Percentiles rank a stretch among this genome's conserved stretches.
Conservation (phyloP, 208 protist genomes). For the Paratrypanosoma confusum region DNA sequence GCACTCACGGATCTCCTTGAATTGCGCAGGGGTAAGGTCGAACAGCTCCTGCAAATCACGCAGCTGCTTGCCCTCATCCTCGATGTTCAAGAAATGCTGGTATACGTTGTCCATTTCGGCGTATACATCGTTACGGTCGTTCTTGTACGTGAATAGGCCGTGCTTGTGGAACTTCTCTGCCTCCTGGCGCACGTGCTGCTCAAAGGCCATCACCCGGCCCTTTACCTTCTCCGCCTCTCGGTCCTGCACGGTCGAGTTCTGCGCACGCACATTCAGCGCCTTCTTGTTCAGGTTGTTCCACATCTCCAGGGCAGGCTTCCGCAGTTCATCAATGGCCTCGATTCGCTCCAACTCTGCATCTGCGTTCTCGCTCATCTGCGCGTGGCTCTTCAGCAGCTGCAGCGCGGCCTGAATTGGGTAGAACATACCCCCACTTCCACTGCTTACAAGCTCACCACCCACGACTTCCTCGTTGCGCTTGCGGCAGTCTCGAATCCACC, state of each 20-base stretch:
- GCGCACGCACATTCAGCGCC: constrained; percentile 87
- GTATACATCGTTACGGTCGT: constrained; percentile 70
- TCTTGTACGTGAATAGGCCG: constrained; percentile 77
- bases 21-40: constrained; percentile 88
- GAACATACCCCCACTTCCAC: constrained; percentile 84
- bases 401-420: constrained; percentile 84
- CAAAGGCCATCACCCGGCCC: constrained; percentile 69
- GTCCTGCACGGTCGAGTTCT: constrained; percentile 88
- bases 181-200: constrained; percentile 58
- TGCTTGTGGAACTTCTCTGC: constrained; percentile 75
- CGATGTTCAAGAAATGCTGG: constrained; percentile 70
- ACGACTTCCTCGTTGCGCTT: constrained; percentile 79
- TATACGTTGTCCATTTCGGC: constrained; percentile 75
- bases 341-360: constrained; percentile 80
- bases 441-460: constrained; percentile 61
- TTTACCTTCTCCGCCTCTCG: constrained; percentile 89
- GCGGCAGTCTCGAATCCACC: constrained; percentile 87
- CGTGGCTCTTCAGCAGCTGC: constrained; percentile 85
- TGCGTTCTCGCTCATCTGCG: constrained; percentile 57
- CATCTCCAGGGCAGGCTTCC: constrained; percentile 85
- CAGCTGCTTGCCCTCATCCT: constrained; percentile 79
- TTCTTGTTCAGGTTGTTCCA: constrained; percentile 89
- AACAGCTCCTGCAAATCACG: constrained; percentile 92
- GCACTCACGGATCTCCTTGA: constrained; percentile 87
- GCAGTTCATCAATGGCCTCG: constrained; percentile 83